A percentile compares a stretch with the other conserved stretches of the same genome.
Conservation (phyloP, 2,329 filamentous ascomycete species). For the Fusarium clavum region DNA sequence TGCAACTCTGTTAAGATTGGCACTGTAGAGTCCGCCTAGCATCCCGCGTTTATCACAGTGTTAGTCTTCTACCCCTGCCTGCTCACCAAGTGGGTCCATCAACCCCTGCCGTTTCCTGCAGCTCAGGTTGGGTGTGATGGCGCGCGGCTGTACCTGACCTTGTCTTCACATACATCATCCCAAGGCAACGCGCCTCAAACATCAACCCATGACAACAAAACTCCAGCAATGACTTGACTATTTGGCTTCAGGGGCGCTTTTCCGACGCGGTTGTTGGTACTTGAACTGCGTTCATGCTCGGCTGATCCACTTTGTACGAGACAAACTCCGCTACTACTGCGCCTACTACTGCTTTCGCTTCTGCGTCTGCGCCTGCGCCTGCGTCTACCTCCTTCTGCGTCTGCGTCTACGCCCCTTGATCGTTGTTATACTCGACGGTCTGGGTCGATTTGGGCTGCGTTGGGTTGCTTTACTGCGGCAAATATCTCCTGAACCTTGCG, state of each 20-base stretch:
- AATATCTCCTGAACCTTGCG: slow-evolving; percentile 31
- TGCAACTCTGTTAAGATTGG: neutral
- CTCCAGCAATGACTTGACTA: slow-evolving; percentile 23
- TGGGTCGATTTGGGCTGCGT: slow-evolving; percentile 12
- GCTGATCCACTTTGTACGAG: slow-evolving; percentile 34
- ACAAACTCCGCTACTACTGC: slow-evolving; percentile 30
- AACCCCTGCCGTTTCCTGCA: slow-evolving; percentile 35
- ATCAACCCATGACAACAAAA: slow-evolving; percentile 37
- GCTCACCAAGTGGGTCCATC: slow-evolving; percentile 32
- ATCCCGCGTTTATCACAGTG: slow-evolving; percentile 30
- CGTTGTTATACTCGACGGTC: neutral
- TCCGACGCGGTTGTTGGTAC: slow-evolving; percentile 21
- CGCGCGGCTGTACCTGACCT: slow-evolving; percentile 43
- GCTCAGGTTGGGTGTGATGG: slow-evolving; percentile 35
- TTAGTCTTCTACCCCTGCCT: slow-evolving; percentile 8
- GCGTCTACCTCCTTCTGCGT: slow-evolving; percentile 9
- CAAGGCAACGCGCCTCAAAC: slow-evolving; percentile 34
- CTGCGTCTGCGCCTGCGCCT: slow-evolving; percentile 22
- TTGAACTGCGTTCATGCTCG: slow-evolving; percentile 18
- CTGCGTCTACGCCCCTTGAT: slow-evolving; percentile 26
- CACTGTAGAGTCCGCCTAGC: slow-evolving; percentile 27
- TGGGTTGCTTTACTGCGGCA: slow-evolving; percentile 10
- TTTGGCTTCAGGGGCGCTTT: slow-evolving; percentile 26
- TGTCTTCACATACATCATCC: slow-evolving; percentile 26
- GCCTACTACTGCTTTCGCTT: slow-evolving; percentile 22